Base-by-base conservation (phyloP, 371 early-diverging fungal species). In the Mortierella sp. region DNA sequence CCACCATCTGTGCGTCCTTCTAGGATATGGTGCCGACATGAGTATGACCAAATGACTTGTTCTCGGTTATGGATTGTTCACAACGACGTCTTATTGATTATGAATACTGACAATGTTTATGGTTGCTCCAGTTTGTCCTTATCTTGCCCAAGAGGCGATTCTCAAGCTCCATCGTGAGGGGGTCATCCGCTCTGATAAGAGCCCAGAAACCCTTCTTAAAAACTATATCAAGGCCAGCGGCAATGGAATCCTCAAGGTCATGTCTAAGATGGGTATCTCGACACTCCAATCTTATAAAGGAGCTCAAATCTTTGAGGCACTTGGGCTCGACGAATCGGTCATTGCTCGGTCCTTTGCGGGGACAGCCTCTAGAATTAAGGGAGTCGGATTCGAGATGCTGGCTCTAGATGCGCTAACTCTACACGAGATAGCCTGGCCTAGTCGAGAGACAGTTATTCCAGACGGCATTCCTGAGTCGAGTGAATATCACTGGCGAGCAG, bases 241-340 rank as follows among this genome's bases (percentile, higher is more conserved):
- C 73, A 93, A 96, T 73, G 98, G 98, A 71, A 92, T 97, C 77
- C 84, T 88, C 50, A 97, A 97, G 82, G 97, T 97, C 63, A 97
- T 97, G 96, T 95, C 96, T 74, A 97, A 97, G 88, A 97, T 97
- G 98, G 98, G 98, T 64, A 96, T 97, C 56, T 96, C 96, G 26
- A 97, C 98, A 1, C 83, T 97, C 64, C 96, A 96, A 75, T 92
- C 92, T 50, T 97, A 97, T 87, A 97, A 97, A 84, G 98, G 96
- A 57, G 97, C 98, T 7, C 97, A 97, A 84, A 96, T 96, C 70
- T 97, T 97, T 81, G 98, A 97, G 81, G 95, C 96, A 21, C 89
- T 97, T 45, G 98, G 98, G 66, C 76, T 97, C 5, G 93, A 94
- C 62, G 86, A 90, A 50, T 85, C 90, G 43, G 96, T 97, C 45